Evolutionary conservation across 176 grass and related monocot genomes (phyloP), one percentile per base, ranked within the genome.

Genomic region (Paspalum vaginatum): DNA sequence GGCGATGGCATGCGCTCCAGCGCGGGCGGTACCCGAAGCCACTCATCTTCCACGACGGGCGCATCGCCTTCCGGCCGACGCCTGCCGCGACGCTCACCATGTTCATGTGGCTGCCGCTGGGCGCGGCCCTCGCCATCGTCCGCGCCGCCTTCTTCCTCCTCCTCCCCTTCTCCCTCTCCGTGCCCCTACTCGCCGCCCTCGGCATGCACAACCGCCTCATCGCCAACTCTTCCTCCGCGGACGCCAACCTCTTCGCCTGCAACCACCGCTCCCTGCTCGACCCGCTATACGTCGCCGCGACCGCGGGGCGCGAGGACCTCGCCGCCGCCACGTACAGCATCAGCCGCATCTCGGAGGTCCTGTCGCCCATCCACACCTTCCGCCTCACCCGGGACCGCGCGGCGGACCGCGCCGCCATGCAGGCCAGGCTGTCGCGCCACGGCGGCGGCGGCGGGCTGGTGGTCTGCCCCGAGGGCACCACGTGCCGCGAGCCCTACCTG

Each of bases 21-120:
- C 89, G 83, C 5, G 80, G 68, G 59, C 61, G 81, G 12, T 88
- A 78, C 82, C 82, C 89, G 25, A 90, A 82, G 47, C 85, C 92
- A 9, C 60, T 92, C 42, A 58, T 97, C n/a, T 97, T 97, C 78
- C 95, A 97, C 83, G 95, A 97, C 81, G 95, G 91, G 43, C 86
- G 95, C 59, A 74, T 88, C 13, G 92, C 95, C 21, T 90, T 97
- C 81, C 75, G 76, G 0, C 91, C 95, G 41, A 92, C 87, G 26
- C 83, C 89, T 0, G 5, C 64, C 0, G 84, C 81, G 52, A 87
- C 89, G 43, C 85, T 90, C 1, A 65, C 70, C 21, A 83, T 94
- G 87, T 94, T 94, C 81, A 24, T 81, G 68, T 97, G 92, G 95
- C 74, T 92, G 42, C 95, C 89, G 11, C 39, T 97, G 5, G 89